Base-by-base conservation (phyloP, 192 early-diverging fungal genomes). In the Podochytrium sp. region DNA sequence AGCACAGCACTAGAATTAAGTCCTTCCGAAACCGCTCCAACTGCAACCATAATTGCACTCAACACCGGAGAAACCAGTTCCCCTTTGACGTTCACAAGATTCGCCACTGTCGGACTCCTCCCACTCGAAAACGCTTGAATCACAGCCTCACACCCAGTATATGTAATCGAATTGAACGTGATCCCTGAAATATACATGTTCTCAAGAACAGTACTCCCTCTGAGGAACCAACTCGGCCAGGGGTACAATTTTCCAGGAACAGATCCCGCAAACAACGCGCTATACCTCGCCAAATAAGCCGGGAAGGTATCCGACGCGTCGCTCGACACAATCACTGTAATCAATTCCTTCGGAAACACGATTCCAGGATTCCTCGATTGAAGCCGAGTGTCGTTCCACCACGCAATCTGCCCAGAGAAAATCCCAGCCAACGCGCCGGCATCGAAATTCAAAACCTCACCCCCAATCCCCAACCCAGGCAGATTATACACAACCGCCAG, bases 361-460 rank as follows among this genome's bases (percentile, higher is more conserved):
- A 39, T 0, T 5, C 18, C 18, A 0, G 63, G 63, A 27, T 65
- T 65, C 33, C n/a, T 4, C 5, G 37, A 29, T 49, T 65, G 63
- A 14, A 65, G 16, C 20, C 38, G 63, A 14, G 41, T 65, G 29
- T 65, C 63, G 38, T 65, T 65, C 63, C 63, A 65, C n/a, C 20
- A 65, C 33, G 18, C 16, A n/a, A 65, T 65, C 27, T 41, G 23
- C 4, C 42, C 42, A 29, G 12, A 43, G 42, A 65, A 65, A 43
- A 65, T 65, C 7, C 18, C 43, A 27, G 14, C 4, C 43, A 65
- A 65, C 40, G 29, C 3, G 10, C 5, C 16, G 23, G 40, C 63
- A 29, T 40, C 42, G 18, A 65, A 65, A 27, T 29, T 47, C 14
- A 65, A 29, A 0, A 42, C 0, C 10, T 14, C 16, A 33, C 6